phyloP scores from a whole-genome alignment of 1,284 basidiomycete species.

The Boletellus dicymbophilus region DNA sequence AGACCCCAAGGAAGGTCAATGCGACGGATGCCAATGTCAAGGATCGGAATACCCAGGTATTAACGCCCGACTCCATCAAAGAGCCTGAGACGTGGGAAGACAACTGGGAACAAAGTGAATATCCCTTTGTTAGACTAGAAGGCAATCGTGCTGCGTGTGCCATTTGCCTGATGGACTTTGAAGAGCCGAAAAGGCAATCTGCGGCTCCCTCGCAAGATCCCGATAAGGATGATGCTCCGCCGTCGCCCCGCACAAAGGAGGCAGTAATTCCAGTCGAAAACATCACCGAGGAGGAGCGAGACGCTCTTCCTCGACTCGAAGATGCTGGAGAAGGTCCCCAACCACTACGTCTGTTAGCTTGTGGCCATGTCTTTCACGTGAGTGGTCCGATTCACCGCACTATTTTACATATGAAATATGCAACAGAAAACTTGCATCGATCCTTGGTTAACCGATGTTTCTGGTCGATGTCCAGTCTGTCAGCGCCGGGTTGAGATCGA shows the following conservation, averaged over 20 bases:
- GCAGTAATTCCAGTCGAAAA: conserved; percentile 39
- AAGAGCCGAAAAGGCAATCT: conserved; percentile 58
- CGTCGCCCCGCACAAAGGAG: conserved; percentile 15
- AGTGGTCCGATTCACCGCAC: conserved; percentile 29
- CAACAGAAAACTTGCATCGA: conserved; percentile 75
- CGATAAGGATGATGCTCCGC: conserved; percentile 16
- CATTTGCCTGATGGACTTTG: conserved; percentile 82
- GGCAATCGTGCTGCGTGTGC: conserved; percentile 80
- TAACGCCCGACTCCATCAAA: conserved; percentile 28
- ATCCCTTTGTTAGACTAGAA: conserved; percentile 70
- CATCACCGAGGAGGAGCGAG: conserved; percentile 41
- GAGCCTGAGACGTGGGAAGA: conserved; percentile 54
- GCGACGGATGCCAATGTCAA: conserved; percentile 13
- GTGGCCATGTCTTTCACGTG: conserved; percentile 85
- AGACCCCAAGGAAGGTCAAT: conserved; percentile 28
- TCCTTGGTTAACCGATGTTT: conserved; percentile 76
- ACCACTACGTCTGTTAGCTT: conserved; percentile 68
- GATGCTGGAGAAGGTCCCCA: conserved; percentile 76
- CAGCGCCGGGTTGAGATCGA: conserved; percentile 59
- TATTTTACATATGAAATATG: conserved; percentile 5
- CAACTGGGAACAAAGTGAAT: conserved; percentile 53
- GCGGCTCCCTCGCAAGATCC: conserved; percentile 28
- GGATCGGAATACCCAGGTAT: conserved; percentile 19
- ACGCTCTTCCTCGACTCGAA: conserved; percentile 48
- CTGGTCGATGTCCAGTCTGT: conserved; percentile 78